Evolutionary conservation across 2,329 filamentous ascomycete genomes (phyloP), one percentile per base, ranked within the genome.

Genomic region (Daldinia eschscholtzii): DNA sequence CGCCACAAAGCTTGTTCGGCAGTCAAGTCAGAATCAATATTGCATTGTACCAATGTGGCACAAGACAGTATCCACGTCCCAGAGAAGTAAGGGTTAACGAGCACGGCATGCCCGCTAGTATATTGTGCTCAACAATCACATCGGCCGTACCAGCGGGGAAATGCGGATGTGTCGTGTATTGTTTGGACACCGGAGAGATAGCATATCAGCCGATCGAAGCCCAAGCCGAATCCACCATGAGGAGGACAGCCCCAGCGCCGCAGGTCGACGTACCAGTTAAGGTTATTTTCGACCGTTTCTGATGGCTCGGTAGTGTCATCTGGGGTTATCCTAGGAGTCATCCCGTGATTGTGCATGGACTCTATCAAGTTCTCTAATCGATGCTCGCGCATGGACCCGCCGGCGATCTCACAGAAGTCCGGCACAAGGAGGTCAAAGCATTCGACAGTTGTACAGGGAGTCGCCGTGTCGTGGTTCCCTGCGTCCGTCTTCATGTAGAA

Each of bases 401-500:
- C 94, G 1, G 92, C 93, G 56, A 97, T 87, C 81, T 98, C 94
- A 77, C 93, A 94, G 64, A 95, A 86, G 66, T 94, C 92, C 15
- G 93, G 93, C 15, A 97, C 89, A 15, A 98, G 84, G 55, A 98
- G 87, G 79, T 98, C 94, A 78, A 98, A 98, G 81, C 93, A 97
- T 67, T 94, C 93, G 12, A 93, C 93, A 4, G 93, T 97, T 53
- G 77, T 73, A 52, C 80, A 78, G 13, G 73, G 58, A 41, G 55
- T 44, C 37, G 72, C 59, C n/a, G 3, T 44, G 41, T 50, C 53
- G 57, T 13, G n/a, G 52, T 65, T 68, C 15, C 61, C 61, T 20
- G 68, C 67, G 20, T 59, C 71, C 20, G 67, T 64, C 68, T 76
- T 79, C 92, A 94, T 94, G 80, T 94, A 99, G 81, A 98, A 99